A percentile compares a stretch with the other conserved stretches of the same genome.
Evolutionary conservation across 2,329 filamentous ascomycete species (phyloP).

Genomic region (Monosporascus sp.): DNA sequence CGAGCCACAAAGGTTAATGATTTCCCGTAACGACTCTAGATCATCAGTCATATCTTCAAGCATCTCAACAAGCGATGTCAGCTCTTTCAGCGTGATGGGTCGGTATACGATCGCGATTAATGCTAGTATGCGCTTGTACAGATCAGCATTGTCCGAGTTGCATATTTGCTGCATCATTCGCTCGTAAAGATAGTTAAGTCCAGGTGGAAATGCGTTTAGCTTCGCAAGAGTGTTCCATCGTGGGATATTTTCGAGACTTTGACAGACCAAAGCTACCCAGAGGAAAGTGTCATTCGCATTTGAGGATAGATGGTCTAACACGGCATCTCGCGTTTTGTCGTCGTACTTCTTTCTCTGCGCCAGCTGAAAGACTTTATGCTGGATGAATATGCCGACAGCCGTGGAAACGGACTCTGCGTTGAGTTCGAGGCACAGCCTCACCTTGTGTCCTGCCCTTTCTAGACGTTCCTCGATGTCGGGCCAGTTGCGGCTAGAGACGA

Average conservation of each 20-base stretch:
- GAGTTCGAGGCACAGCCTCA: conserved; percentile 30
- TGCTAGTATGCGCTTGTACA: no score
- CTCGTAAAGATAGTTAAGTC: neutral
- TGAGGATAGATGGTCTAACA: neutral
- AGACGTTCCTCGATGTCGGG: conserved; percentile 31
- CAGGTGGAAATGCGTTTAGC: neutral
- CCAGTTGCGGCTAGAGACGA: conserved; percentile 41
- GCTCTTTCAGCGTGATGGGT: no score
- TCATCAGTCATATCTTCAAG: no score
- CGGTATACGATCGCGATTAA: no score
- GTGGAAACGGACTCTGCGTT: conserved; percentile 27
- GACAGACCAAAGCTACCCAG: conserved; percentile 14
- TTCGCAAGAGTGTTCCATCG: neutral
- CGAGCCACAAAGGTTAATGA: no score
- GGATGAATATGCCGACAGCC: conserved; percentile 32
- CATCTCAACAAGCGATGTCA: no score
- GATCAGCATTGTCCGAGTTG: neutral
- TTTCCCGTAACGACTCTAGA: no score
- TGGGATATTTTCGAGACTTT: neutral
- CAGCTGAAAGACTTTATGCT: conserved; percentile 19
- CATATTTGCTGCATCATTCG: neutral
- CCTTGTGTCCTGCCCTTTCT: conserved; percentile 4
- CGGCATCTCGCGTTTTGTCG: neutral
- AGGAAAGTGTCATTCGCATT: conserved; percentile 34
- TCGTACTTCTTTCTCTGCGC: neutral